Conservation (phyloP, 805 yeast genomes). For the Isabelozyma gotoi region DNA sequence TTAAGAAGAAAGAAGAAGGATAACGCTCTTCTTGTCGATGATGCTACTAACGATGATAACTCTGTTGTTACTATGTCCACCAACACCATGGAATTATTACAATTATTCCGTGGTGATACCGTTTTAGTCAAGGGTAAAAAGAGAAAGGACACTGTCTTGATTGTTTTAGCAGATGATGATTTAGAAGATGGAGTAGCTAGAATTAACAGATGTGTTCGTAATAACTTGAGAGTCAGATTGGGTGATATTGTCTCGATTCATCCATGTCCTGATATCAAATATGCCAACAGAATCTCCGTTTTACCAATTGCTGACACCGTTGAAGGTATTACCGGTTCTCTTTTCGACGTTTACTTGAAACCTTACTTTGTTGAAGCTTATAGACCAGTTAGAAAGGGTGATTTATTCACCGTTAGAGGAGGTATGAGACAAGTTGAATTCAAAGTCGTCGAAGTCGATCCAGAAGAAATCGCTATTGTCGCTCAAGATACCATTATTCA, state of each 20-base stretch:
- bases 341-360: constrained; percentile 93
- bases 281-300: constrained; percentile 91
- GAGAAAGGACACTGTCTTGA: constrained; percentile 94
- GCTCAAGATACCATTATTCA: constrained; percentile 98
- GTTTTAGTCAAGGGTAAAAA: constrained; percentile 96
- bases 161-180: constrained; percentile 95
- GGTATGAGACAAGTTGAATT: constrained; percentile 99
- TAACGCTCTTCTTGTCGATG: constrained; percentile 92
- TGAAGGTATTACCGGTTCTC: constrained; percentile 95
- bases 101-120: constrained; percentile 96
- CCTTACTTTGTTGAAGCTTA: constrained; percentile 99
- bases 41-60: constrained; percentile 95
- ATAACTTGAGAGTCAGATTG: constrained; percentile 87
- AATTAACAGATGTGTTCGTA: constrained; percentile 93
- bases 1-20: constrained; percentile 97
- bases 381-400: constrained; percentile 98
- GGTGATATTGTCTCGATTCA: constrained; percentile 91
- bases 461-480: constrained; percentile 94
- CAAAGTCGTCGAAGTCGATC: constrained; percentile 97
- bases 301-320: constrained; percentile 97
- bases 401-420: constrained; percentile 93
- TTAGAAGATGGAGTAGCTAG: constrained; percentile 94
- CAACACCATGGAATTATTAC: constrained; percentile 90
- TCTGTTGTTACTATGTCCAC: constrained; percentile 94
- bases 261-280: constrained; percentile 97